These are phyloP conservation scores for Exophiala xenobiotica DNA, from an alignment of 2,329 filamentous ascomycete species.

Conservation along the genomic window DNA sequence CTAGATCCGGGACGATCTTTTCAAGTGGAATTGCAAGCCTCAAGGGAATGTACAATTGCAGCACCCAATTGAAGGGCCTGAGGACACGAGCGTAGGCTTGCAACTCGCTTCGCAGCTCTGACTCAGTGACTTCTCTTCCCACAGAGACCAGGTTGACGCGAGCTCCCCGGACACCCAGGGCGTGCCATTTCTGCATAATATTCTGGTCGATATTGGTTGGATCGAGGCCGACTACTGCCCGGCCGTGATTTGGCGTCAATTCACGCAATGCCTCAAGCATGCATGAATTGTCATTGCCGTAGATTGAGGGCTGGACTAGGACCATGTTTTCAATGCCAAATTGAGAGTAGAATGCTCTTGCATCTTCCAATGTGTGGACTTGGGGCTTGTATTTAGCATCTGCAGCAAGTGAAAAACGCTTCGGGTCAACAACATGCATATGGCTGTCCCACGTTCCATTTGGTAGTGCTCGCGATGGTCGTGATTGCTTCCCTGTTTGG, in stretches of 20 bases:
- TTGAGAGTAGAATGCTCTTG: constrained; percentile 51
- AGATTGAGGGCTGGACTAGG: constrained; percentile 62
- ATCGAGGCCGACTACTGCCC: constrained; percentile 59
- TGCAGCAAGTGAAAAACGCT: constrained; percentile 49
- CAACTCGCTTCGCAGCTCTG: constrained; percentile 46
- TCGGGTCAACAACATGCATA: constrained; percentile 62
- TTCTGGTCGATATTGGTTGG: constrained; percentile 40
- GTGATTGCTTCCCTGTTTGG: not conserved
- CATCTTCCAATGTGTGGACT: constrained; percentile 52
- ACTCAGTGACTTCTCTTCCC: constrained; percentile 42
- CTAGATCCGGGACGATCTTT: constrained; percentile 48
- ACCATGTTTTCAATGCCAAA: constrained; percentile 58
- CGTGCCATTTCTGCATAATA: constrained; percentile 55
- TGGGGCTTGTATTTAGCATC: constrained; percentile 54
- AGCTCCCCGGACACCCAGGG: constrained; percentile 58
- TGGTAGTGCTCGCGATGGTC: constrained; percentile 34
- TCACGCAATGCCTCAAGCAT: constrained; percentile 54
- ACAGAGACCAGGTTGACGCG: constrained; percentile 60
- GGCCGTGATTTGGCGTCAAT: constrained; percentile 46
- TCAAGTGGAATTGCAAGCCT: constrained; percentile 51
- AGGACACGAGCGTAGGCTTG: constrained; percentile 52
- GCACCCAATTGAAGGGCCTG: constrained; percentile 53
- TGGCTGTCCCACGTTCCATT: constrained; percentile 59
- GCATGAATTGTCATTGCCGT: constrained; percentile 61
- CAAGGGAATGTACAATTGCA: constrained; percentile 60